Base-by-base conservation (phyloP, 2,329 filamentous ascomycete genomes). In the Diaporthe nobilis region DNA sequence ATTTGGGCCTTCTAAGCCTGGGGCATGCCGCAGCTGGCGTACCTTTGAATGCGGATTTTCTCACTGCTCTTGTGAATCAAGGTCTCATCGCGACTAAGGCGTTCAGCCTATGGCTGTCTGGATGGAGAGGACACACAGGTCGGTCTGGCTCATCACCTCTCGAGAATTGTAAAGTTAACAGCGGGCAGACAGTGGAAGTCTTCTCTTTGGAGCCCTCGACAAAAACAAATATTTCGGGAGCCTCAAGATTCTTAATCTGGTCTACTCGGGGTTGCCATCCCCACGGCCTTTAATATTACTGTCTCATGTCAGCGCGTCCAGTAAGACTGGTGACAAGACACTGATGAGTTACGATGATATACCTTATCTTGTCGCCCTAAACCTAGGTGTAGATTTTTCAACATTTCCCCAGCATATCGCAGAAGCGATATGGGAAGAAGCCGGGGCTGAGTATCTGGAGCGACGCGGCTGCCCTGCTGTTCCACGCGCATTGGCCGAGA, bases 81-180 rank as follows among this genome's bases (percentile, higher is more conserved):
- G 37, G 51, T 44, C 37, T 71, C 37, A 44, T 44, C 51, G n/a
- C 37, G 51, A 71, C 67, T 20, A 39, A 57, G 39, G 51, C 51
- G 8, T 58, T 58, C 28, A 58, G 37, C 12, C 15, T 58, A 28
- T 71, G 51, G 37, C 9, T 58, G 25, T 28, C 37, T 12, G 25
- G 51, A 28, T 71, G 37, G 67, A n/a, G 28, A 13, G n/a, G 22
- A 22, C 37, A 71, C 17, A 34, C 28, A 25, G 37, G 15, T 71
- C 9, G n/a, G 67, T 57, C 31, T n/a, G 20, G 22, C 51, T 8
- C 39, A 2, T 57, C 9, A 2, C 10, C 37, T 71, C 13, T 71
- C 20, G 8, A 42, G 15, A 42, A 22, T 22, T 53, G 15, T 22
- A 17, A 13, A 39, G 22, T 37, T 58, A n/a, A 47, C 37, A 4